These are phyloP conservation scores for Prunella vulgaris DNA, from an alignment of 257 asterid genomes.

Conservation along the genomic window DNA sequence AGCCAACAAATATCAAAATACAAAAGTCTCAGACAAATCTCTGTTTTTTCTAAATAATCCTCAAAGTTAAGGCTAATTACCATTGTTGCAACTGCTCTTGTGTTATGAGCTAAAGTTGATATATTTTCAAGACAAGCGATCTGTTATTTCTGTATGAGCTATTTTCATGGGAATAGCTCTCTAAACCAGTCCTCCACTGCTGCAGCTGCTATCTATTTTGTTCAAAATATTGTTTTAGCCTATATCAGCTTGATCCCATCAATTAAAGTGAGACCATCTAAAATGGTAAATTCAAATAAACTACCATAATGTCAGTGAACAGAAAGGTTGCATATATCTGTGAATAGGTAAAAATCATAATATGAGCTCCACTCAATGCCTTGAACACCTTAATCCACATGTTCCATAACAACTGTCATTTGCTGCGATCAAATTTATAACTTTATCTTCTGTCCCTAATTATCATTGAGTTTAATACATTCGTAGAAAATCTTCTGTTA, in stretches of 20 bases:
- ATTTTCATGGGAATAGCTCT: constrained; percentile 43
- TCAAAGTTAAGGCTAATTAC: constrained; percentile 33
- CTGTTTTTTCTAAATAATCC: constrained; percentile 9
- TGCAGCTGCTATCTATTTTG: constrained; percentile 52
- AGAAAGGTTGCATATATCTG: constrained; percentile 6
- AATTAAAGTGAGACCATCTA: constrained; percentile 9
- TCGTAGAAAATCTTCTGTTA: no score
- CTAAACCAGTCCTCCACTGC: constrained; percentile 38
- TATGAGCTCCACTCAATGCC: no score
- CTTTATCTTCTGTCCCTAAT: no score
- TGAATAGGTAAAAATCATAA: background rate
- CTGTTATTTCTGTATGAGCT: constrained; percentile 34
- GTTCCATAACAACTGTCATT: no score
- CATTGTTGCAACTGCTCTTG: constrained; percentile 33
- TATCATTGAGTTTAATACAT: no score
- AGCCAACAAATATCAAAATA: background rate
- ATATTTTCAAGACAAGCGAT: constrained; percentile 75
- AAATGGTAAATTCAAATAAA: background rate
- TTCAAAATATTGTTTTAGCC: constrained; percentile 54
- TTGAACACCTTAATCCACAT: no score
- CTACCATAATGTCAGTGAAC: constrained; percentile 6
- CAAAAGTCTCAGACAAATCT: background rate
- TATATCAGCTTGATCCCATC: constrained; percentile 23
- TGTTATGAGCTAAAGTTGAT: constrained; percentile 39
- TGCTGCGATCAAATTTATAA: no score